Evolutionary conservation across 306 rosid species (phyloP), one percentile per base, ranked within the genome.

Genomic region (Quercus glauca): DNA sequence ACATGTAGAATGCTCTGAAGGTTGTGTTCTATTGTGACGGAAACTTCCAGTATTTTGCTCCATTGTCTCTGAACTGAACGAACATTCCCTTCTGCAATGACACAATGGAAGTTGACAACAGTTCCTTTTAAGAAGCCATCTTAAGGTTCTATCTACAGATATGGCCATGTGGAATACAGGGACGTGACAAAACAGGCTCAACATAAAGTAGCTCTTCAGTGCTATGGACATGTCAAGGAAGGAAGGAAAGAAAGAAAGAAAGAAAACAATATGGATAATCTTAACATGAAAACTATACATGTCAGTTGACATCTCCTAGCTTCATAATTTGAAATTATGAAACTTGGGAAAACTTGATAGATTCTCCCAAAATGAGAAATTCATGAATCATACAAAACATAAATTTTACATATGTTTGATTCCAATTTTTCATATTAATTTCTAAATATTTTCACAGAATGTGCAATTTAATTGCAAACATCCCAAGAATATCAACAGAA

Each of bases 31-130:
- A 73, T 87, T 85, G 61, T 89, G 83, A 84, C 73, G 85, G 81
- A 89, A 82, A 71, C 85, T 87, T 85, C 81, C 87, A 68, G 87
- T 77, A 80, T 76, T 84, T 69, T 81, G 71, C 76, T 91, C 96
- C 97, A 88, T 92, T 76, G 56, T 74, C 74, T 91, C 85, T 85
- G 80, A 53, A 84, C 81, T 74, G 87, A 80, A 78, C 19, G 77
- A 86, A 85, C 86, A 80, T 78, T 79, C 81, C 90, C 29, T 77
- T 73, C 60, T 43, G 76, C 76, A 79, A 74, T 26, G 18, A 74
- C 73, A 56, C 57, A 55, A 70, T 19, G 49, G 18, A 26, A 69
- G 69, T 59, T 21, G n/a, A 73, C 56, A 53, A 55, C 55, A 55
- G 20, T 37, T 65, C 43, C 69, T 73, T 63, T 55, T 71, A 59